Base-by-base conservation (phyloP, 2,329 filamentous ascomycete species). In the Hortaea werneckii region DNA sequence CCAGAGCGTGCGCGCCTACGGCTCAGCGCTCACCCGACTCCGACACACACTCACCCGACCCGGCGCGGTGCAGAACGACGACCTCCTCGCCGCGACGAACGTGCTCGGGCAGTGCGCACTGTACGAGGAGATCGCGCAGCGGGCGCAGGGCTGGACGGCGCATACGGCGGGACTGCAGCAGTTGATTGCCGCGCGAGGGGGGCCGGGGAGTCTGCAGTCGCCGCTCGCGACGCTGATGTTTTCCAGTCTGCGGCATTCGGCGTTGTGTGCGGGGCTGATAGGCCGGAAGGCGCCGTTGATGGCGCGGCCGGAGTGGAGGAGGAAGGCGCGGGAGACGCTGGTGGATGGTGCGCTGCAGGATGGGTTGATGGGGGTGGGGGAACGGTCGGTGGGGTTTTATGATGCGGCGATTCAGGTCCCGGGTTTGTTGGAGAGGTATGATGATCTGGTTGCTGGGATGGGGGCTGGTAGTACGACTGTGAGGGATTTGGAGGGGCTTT, bases 41-140 rank as follows among this genome's bases (percentile, higher is more conserved):
- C 44, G 50, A 1, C 41, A 49, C 39, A 52, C 52, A 3, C 44
- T 62, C 1, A 42, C 46, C 12, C 46, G 30, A 5, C 43, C 37
- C 8, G 45, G 50, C 9, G 40, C 55, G 11, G 41, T 41, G 37
- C 13, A 45, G 6, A 55, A 57, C 9, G 60, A 63, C 41, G 57
- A 58, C 37, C 46, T 59, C 12, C 46, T 63, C 7, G 60, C 58
- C 7, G 57, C 60, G 5, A 56, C 56, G 13, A 54, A 50, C 8
- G 44, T 62, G 4, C 47, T 63, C 11, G 58, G 53, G 7, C 50
- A 50, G 5, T 63, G 60, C 42, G 59, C 60, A 41, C 55, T 62
- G 34, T 63, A 55, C 49, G 56, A 60, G 29, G 54, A 61, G 35
- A 60, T 63, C 27, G 47, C 52, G n/a, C 51, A 56, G 30, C 52